A percentile compares a stretch with the other conserved stretches of the same genome.
Evolutionary conservation across 2,329 filamentous ascomycete genomes (phyloP).

Genomic region (Penicillium rolfsii): DNA sequence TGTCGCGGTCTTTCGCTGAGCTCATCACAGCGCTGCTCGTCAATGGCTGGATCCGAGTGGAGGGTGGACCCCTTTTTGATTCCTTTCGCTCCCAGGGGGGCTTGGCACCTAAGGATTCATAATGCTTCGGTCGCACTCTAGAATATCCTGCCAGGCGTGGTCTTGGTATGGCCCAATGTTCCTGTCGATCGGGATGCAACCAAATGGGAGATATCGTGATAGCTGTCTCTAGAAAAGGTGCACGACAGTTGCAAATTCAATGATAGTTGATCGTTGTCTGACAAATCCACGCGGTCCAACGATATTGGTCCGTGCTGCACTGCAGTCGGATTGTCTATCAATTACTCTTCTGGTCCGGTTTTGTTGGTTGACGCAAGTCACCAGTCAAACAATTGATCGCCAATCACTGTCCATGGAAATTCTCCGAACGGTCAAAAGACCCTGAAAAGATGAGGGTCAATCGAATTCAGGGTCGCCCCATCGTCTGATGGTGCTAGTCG

Average conservation of each 20-base stretch:
- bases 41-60: neutral
- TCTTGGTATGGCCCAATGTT: constrained; percentile 24
- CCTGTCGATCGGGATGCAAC: constrained; percentile 24
- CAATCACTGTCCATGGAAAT: constrained; percentile 14
- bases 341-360: neutral
- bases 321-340: neutral
- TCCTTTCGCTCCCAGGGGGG: constrained; percentile 19
- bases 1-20: neutral
- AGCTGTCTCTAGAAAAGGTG: neutral
- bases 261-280: neutral
- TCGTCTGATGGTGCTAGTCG: constrained; percentile 2
- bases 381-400: neutral
- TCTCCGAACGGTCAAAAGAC: constrained; percentile 19
- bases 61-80: neutral
- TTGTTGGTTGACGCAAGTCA: constrained; percentile 11
- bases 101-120: constrained; percentile 20
- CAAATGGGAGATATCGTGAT: neutral
- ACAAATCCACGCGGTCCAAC: constrained; percentile 1
- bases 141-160: constrained; percentile 16
- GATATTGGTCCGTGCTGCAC: neutral
- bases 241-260: neutral
- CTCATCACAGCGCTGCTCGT: neutral
- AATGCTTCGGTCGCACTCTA: constrained; percentile 18
- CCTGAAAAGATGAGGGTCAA: constrained; percentile 13
- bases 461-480: constrained; percentile 10